phyloP scores from a whole-genome alignment of 148 eudicot genomes.

The Cornus kousa region DNA sequence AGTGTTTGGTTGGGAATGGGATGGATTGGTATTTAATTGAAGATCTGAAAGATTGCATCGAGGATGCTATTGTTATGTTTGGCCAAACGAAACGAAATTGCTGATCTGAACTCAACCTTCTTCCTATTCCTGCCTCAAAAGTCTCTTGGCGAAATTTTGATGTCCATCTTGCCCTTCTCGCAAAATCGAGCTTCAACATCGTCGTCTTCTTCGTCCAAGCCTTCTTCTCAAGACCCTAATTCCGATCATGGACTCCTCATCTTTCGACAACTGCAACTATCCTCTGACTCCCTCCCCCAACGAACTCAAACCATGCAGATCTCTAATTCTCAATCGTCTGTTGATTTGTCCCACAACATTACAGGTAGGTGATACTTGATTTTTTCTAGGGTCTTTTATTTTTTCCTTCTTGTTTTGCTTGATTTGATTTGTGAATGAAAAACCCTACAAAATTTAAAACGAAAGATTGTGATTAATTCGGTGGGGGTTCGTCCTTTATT shows the following conservation, averaged over 20 bases:
- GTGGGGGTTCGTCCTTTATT: not conserved
- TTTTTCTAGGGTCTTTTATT: not conserved
- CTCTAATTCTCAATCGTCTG: constrained; percentile 22
- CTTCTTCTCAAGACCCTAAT: constrained; percentile 48
- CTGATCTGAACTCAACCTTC: too few relatives aligned
- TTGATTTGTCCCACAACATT: constrained; percentile 18
- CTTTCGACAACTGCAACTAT: constrained; percentile 7
- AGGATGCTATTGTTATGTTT: too few relatives aligned
- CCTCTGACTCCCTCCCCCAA: constrained; percentile 18
- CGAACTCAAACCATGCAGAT: constrained; percentile 20
- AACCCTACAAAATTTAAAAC: constrained; percentile 10
- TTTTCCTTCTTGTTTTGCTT: not conserved
- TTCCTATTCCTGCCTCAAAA: not conserved
- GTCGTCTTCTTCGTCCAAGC: constrained; percentile 35
- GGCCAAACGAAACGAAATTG: too few relatives aligned
- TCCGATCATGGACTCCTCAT: constrained; percentile 46
- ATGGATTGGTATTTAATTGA: too few relatives aligned
- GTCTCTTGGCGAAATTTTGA: constrained; percentile 39
- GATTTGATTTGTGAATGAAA: not conserved
- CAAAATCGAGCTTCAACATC: constrained; percentile 63
- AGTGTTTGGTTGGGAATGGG: too few relatives aligned
- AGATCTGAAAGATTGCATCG: too few relatives aligned
- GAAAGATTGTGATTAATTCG: not conserved
- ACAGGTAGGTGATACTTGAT: constrained; percentile 41
- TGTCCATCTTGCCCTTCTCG: constrained; percentile 96